Base-by-base conservation (phyloP, 768 basidiomycete genomes). In the Imleria badia region DNA sequence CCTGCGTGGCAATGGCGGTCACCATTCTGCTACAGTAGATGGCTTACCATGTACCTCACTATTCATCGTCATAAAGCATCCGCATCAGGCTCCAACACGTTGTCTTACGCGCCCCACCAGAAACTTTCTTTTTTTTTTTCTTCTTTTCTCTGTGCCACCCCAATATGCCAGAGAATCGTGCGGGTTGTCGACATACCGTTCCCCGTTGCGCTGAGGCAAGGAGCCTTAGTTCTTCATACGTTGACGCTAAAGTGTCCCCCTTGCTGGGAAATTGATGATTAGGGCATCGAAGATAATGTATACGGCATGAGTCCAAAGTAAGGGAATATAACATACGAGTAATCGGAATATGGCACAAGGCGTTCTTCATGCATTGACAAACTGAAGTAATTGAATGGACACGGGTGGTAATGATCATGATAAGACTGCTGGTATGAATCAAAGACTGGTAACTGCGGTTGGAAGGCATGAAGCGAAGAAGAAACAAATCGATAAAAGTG, bases 1-100 rank as follows among this genome's bases (percentile, higher is more conserved):
- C 96, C 15, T 98, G 96, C 69, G 72, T 98, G 22, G 83, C 84
- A 23, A 98, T 99, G 97, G 97, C 94, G 1, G 76, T 87, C 43
- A 85, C 85, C 35, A 81, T 94, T 52, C 65, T 87, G 47, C 65
- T 72, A 30, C 76, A 74, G 64, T 81, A 72, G 57, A 51, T 42
- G 44, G 26, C 19, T 51, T 50, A 36, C 42, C 30, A 23, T 48
- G 34, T 64, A 49, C 8, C 30, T 41, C 19, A 20, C 29, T 22
- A 13, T 5, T 29, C 13, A 17, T 33, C 41, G 2, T 55, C 36
- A 17, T 23, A 38, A 46, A 47, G 15, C 34, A 31, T 45, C 36
- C 30, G n/a, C 39, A 15, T 52, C 47, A 31, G 31, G 38, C 22
- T 22, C 40, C 42, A 13, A 6, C 55, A 8, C 30, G 23, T 26